Base-by-base conservation (phyloP, 2,329 filamentous ascomycete genomes). In the Cryphonectria parasitica region DNA sequence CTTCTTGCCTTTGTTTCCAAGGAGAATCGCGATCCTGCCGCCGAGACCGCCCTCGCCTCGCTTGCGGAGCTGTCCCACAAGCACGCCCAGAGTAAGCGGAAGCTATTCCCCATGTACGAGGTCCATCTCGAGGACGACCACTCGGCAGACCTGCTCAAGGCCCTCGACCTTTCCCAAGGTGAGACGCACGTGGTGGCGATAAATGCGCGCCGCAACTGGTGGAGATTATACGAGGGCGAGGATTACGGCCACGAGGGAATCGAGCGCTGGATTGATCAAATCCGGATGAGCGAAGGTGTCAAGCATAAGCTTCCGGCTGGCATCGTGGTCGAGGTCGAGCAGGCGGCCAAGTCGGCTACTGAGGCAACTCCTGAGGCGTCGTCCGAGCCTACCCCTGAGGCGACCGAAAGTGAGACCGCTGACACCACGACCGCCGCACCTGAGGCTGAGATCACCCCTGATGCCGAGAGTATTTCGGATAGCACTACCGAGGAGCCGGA, bases 221-320 rank as follows among this genome's bases (percentile, higher is more conserved):
- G 91, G 88, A 91, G 92, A 76, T 88, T 87, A 70, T 96, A 93
- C 79, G 82, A 88, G 64, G 89, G 87, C 8, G 77, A 62, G 2
- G 83, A 87, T 60, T 90, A 89, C 61, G 88, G 87, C 68, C 78
- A 85, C 34, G 84, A 87, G 68, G 87, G 86, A 36, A 83, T 99
- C 41, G 93, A 97, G 82, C 83, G 84, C 73, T 99, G 95, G 94
- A 89, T 99, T 71, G 96, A 99, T 77, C 87, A 89, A n/a, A 94
- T 98, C 73, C 90, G 94, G 52, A 87, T 99, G 85, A 93, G 95
- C 67, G 95, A 98, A 78, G 92, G 93, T 2, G 83, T 87, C 71
- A 98, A 95, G 85, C 86, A 90, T 76, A 92, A 90, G 82, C 79
- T 96, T 58, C 92, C 92, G 0, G 86, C 88, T 71, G 87, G 85